Conservation (phyloP, 805 yeast species). For the Cyberlindnera mrakii region DNA sequence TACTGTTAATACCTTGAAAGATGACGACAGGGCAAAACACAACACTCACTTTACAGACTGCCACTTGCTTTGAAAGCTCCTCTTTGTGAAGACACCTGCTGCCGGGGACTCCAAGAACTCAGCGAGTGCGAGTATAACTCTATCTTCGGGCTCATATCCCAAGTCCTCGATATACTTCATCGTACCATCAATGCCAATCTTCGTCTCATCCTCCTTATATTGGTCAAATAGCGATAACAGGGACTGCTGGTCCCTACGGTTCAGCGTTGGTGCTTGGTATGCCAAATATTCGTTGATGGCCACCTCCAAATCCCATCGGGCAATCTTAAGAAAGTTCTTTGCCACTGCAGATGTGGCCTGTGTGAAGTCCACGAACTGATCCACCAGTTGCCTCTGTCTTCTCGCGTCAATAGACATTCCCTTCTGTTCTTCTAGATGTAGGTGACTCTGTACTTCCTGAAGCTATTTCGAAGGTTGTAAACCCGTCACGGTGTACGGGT, state of each 20-base stretch:
- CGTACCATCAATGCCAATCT: constrained; percentile 78
- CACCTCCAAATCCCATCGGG: constrained; percentile 22
- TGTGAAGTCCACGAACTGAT: constrained; percentile 25
- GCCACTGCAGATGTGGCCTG: constrained; percentile 19
- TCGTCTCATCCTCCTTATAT: constrained; percentile 19
- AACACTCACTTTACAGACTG: constrained; percentile 14
- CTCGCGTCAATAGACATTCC: constrained; percentile 17
- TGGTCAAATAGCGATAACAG: constrained; percentile 15
- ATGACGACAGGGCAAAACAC: background rate
- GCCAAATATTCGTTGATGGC: constrained; percentile 24
- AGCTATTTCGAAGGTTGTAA: no score
- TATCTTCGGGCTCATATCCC: constrained; percentile 68
- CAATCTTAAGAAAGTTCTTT: constrained; percentile 14
- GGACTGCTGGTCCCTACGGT: constrained; percentile 11
- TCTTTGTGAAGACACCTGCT: constrained; percentile 52
- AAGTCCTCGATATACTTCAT: constrained; percentile 60
- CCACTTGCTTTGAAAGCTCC: constrained; percentile 58
- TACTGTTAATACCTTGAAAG: background rate
- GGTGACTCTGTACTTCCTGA: background rate
- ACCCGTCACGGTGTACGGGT: no score
- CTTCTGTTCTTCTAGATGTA: background rate
- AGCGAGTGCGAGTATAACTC: constrained; percentile 63
- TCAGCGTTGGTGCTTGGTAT: constrained; percentile 13
- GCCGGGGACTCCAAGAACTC: constrained; percentile 60
- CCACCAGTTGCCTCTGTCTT: constrained; percentile 21